Evolutionary conservation across 1,284 basidiomycete genomes (phyloP).

Genomic region (Ganoderma lucidum): DNA sequence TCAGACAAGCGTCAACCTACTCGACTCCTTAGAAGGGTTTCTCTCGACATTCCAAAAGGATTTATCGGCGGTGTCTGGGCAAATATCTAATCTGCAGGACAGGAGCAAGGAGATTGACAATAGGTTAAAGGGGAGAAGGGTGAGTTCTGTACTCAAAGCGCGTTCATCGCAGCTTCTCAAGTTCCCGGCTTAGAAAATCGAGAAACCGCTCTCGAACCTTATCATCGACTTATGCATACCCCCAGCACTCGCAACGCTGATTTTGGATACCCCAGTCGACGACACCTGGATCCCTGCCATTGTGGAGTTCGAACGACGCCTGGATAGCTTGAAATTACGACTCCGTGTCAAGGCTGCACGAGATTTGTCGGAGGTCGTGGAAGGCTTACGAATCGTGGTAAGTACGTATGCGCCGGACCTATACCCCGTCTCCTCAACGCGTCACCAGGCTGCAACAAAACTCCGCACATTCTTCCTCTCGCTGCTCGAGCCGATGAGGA

Average conservation of each 20-base stretch:
- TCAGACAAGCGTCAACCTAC: conserved; percentile 78
- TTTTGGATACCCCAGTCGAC: conserved; percentile 85
- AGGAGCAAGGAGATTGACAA: conserved; percentile 91
- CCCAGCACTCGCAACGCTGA: conserved; percentile 78
- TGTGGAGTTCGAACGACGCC: conserved; percentile 78
- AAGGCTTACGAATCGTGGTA: conserved; percentile 88
- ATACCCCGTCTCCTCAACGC: neutral
- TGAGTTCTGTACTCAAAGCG: conserved; percentile 45
- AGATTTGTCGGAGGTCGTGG: conserved; percentile 83
- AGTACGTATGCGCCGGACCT: conserved; percentile 32
- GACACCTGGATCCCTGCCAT: conserved; percentile 88
- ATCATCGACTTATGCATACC: conserved; percentile 85
- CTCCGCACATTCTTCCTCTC: conserved; percentile 88
- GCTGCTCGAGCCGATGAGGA: conserved; percentile 83
- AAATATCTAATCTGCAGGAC: conserved; percentile 93
- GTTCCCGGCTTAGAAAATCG: conserved; percentile 71
- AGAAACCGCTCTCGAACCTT: conserved; percentile 85
- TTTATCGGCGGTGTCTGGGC: conserved; percentile 91
- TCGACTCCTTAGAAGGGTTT: conserved; percentile 89
- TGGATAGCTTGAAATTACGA: conserved; percentile 74
- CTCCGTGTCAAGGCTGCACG: conserved; percentile 86
- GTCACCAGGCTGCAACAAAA: conserved; percentile 81
- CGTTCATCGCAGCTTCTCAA: neutral
- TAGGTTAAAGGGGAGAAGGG: conserved; percentile 83
- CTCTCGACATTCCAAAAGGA: conserved; percentile 96